Evolutionary conservation across 192 early-diverging fungal species (phyloP).

Genomic region (Funneliformis mosseae): DNA sequence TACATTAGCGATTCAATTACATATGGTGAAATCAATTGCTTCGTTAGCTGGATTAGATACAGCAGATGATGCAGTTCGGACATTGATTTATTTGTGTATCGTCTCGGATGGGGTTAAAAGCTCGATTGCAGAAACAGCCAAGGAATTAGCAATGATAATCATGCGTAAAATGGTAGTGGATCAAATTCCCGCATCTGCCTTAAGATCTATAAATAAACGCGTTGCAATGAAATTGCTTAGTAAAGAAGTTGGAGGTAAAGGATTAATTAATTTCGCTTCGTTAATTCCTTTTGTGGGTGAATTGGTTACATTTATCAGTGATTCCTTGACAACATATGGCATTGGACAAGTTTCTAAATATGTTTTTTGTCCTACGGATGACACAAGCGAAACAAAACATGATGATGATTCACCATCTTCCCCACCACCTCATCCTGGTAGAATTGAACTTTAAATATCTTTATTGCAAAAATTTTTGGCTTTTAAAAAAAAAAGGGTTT

Average conservation of each 20-base stretch:
- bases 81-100: slow-evolving; percentile 40
- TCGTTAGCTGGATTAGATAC: slow-evolving; percentile 26
- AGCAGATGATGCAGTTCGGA: slow-evolving; percentile 34
- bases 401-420: not conserved
- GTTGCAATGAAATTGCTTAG: slow-evolving; percentile 35
- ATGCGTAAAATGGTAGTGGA: slow-evolving; percentile 24
- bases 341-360: slow-evolving; percentile 39
- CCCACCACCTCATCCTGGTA: not conserved
- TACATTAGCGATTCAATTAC: slow-evolving; percentile 34
- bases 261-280: slow-evolving; percentile 14
- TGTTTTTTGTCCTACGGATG: slow-evolving; percentile 38
- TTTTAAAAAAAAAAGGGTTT: not conserved
- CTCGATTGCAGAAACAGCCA: slow-evolving; percentile 21
- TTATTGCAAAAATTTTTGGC: not conserved
- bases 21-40: slow-evolving; percentile 40
- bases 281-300: slow-evolving; percentile 32
- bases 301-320: slow-evolving; percentile 29
- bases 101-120: slow-evolving; percentile 29
- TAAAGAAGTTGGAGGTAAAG: slow-evolving; percentile 8
- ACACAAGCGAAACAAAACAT: not conserved
- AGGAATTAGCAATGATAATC: slow-evolving; percentile 28
- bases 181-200: slow-evolving; percentile 20
- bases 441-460: not conserved
- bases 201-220: slow-evolving; percentile 28
- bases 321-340: slow-evolving; percentile 32